These are phyloP conservation scores for Canna indica DNA, from an alignment of 176 grass and related monocot genomes.

Conservation along the genomic window DNA sequence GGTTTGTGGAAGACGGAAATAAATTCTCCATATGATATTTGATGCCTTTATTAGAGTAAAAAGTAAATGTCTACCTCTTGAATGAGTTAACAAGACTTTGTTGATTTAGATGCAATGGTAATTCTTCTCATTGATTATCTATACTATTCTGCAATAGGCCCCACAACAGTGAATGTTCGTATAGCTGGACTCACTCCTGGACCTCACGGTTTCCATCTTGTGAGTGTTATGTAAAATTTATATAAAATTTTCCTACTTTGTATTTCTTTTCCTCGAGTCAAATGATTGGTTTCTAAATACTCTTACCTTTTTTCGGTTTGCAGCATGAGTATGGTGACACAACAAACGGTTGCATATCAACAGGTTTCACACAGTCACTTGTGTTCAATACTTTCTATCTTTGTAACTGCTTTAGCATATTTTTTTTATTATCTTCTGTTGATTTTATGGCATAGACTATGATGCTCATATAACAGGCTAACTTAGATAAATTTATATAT, in stretches of 20 bases:
- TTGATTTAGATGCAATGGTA: neutral
- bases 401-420: neutral
- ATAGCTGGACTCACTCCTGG: conserved; percentile 67
- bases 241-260: neutral
- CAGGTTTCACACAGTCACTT: conserved; percentile 30
- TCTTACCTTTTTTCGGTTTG: conserved; percentile 8
- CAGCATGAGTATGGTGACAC: conserved; percentile 88
- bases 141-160: conserved; percentile 38
- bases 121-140: conserved; percentile 2
- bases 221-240: conserved; percentile 25
- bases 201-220: conserved; percentile 81
- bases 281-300: neutral
- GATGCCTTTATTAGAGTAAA: neutral
- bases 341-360: conserved; percentile 93
- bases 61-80: neutral
- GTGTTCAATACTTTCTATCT: too few species aligned
- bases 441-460: neutral
- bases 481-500: neutral
- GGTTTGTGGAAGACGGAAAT: neutral
- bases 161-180: conserved; percentile 54
- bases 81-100: neutral
- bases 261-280: neutral
- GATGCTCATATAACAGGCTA: neutral
- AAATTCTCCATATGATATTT: neutral
- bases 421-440: conserved; percentile 1